These are phyloP conservation scores for Neospermospora avenae DNA, from an alignment of 2,329 filamentous ascomycete genomes.

Conservation along the genomic window DNA sequence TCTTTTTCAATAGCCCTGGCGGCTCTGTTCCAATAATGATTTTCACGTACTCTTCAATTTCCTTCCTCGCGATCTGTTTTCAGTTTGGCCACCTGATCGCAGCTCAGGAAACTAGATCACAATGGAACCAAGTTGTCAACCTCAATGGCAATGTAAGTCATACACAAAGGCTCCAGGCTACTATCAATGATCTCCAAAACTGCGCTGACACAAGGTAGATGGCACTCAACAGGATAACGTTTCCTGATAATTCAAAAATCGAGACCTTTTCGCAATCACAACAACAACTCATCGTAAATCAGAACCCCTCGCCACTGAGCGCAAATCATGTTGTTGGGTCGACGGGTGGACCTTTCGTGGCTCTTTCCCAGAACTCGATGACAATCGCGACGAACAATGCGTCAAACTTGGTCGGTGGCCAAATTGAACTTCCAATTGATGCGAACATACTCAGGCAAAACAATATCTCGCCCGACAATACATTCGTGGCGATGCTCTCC, in stretches of 20 bases:
- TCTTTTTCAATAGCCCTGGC: slow-evolving; percentile 17
- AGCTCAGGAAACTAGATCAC: slow-evolving; percentile 16
- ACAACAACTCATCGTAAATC: slow-evolving; percentile 20
- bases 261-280: slow-evolving; percentile 21
- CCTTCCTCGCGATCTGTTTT: slow-evolving; percentile 14
- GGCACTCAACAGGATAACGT: slow-evolving; percentile 16
- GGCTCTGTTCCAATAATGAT: slow-evolving; percentile 19
- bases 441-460: slow-evolving; percentile 14
- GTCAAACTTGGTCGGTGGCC: slow-evolving; percentile 18
- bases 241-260: slow-evolving; percentile 20
- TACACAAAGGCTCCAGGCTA: neutral
- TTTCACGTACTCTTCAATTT: slow-evolving; percentile 9
- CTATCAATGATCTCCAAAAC: neutral
- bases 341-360: slow-evolving; percentile 19
- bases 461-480: slow-evolving; percentile 15
- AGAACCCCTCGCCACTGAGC: slow-evolving; percentile 15
- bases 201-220: slow-evolving; percentile 12
- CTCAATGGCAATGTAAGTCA: slow-evolving; percentile 21
- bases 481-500: slow-evolving; percentile 19
- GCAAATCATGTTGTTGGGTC: slow-evolving; percentile 21
- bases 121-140: slow-evolving; percentile 21
- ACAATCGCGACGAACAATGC: slow-evolving; percentile 20
- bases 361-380: slow-evolving; percentile 20
- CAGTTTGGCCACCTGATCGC: slow-evolving; percentile 9
- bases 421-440: slow-evolving; percentile 19